Evolutionary conservation across 257 asterid genomes (phyloP), one percentile per base, ranked within the genome.

Genomic region (Forsythia viridissima): DNA sequence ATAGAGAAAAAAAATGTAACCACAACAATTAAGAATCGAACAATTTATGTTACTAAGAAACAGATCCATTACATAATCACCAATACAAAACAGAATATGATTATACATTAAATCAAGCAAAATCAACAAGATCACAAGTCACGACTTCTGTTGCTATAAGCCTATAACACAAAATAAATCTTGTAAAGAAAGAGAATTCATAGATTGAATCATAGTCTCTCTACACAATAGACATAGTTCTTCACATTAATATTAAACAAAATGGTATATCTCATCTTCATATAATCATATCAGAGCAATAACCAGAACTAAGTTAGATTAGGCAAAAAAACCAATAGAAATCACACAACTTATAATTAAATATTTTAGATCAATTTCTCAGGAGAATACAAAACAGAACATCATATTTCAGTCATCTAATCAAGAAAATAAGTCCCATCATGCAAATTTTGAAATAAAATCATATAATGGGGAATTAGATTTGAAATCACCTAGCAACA

Each of bases 401-500:
- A 74, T 3, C 48, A 43, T 15, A 16, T 42, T 16, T 21, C 75
- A 57, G 40, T 59, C 34, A 65, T 55, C 57, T 11, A 38, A 13
- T 67, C 21, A 1, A 20, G 77, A 9, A 46, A 78, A 66, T 34
- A 48, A 13, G 55, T 48, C 70, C 3, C 21, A 75, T 69, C 21
- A 43, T 44, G 15, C 46, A 77, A 72, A 72, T 7, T 63, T 24
- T 63, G 40, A 8, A 63, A 63, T 57, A 57, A n/a, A 57, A 57
- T 7, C 66, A 6, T 24, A 8, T 3, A 24, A 74, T 44, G 20
- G 72, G 77, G 71, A 7, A 68, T 67, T 4, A 6, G 65, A 81
- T 48, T 59, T 15, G 0, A 15, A 40, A 77, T 87, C 81, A 94
- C 99, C 99, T 92, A 79, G 99, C 97, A 67, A 95, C 88, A 16